Conservation (phyloP, 306 rosid species). For the Lupinus albus region DNA sequence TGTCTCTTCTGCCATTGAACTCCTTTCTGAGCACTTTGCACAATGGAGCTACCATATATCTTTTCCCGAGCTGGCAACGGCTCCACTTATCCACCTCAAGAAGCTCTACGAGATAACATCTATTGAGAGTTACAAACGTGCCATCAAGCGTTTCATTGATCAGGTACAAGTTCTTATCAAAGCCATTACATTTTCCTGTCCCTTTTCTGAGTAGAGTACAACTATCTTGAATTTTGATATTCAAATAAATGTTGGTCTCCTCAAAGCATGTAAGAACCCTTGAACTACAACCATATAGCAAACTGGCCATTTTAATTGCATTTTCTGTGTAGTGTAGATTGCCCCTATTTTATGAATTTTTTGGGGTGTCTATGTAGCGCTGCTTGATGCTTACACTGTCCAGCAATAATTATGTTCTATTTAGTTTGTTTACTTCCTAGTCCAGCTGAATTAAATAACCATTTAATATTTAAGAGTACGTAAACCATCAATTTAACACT, state of each 20-base stretch:
- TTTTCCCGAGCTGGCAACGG: constrained; percentile 85
- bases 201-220: constrained; percentile 1
- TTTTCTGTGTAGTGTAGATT: constrained; percentile 1
- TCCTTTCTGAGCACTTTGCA: constrained; percentile 75
- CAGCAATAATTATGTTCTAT: not conserved
- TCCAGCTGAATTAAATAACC: constrained; percentile 14
- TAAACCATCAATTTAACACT: too few species aligned
- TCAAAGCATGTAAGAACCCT: constrained; percentile 2
- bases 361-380: not conserved
- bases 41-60: constrained; percentile 89
- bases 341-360: constrained; percentile 2
- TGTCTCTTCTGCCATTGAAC: constrained; percentile 73
- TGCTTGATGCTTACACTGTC: constrained; percentile 7
- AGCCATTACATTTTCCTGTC: constrained; percentile 8
- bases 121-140: constrained; percentile 68
- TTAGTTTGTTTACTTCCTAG: constrained; percentile 1
- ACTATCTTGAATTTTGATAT: constrained; percentile 21
- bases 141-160: constrained; percentile 77
- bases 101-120: constrained; percentile 68
- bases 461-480: too few species aligned
- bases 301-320: constrained; percentile 1
- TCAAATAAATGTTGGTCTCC: constrained; percentile 5
- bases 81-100: constrained; percentile 71
- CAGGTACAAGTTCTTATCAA: constrained; percentile 62
- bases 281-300: not conserved